phyloP scores from a whole-genome alignment of 768 basidiomycete genomes.

The Obba rivulosa region DNA sequence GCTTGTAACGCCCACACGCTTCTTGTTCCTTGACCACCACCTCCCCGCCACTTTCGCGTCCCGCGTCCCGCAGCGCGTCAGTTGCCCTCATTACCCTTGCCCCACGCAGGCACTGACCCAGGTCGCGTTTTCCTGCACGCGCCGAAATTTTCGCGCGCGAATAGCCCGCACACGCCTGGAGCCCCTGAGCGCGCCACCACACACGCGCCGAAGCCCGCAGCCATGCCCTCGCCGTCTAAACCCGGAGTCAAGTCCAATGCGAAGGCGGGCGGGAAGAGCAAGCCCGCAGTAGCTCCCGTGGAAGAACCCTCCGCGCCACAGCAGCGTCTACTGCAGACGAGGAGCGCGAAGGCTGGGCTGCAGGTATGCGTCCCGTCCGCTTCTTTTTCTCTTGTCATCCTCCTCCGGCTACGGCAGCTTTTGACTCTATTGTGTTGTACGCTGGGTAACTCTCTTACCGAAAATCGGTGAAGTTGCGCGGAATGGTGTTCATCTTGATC shows the following conservation, averaged over 20 bases:
- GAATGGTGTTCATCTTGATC: too few relatives aligned
- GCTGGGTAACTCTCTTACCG: too few relatives aligned
- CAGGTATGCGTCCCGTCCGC: slow-evolving; percentile 49
- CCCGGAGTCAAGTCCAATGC: slow-evolving; percentile 55
- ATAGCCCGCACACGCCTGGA: not conserved
- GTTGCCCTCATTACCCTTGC: not conserved
- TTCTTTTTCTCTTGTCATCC: not conserved
- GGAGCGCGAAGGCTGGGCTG: slow-evolving; percentile 82
- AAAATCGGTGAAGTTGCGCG: too few relatives aligned
- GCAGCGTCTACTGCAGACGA: slow-evolving; percentile 46
- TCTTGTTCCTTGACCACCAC: slow-evolving; percentile 12
- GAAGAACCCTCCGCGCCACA: slow-evolving; percentile 26
- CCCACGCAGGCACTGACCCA: not conserved
- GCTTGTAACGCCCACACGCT: not conserved
- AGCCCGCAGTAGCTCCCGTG: slow-evolving; percentile 25
- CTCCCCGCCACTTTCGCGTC: slow-evolving; percentile 12
- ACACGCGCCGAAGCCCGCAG: not conserved
- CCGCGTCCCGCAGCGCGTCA: not conserved
- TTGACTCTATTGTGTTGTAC: slow-evolving; percentile 1
- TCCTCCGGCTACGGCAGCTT: not conserved
- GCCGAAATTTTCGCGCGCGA: too few relatives aligned
- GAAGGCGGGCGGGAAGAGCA: slow-evolving; percentile 12
- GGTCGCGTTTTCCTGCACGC: not conserved
- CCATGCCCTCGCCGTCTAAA: slow-evolving; percentile 16
- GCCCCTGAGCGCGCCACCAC: not conserved